phyloP scores from a whole-genome alignment of 192 early-diverging fungal species.

The Dispira parvispora region DNA sequence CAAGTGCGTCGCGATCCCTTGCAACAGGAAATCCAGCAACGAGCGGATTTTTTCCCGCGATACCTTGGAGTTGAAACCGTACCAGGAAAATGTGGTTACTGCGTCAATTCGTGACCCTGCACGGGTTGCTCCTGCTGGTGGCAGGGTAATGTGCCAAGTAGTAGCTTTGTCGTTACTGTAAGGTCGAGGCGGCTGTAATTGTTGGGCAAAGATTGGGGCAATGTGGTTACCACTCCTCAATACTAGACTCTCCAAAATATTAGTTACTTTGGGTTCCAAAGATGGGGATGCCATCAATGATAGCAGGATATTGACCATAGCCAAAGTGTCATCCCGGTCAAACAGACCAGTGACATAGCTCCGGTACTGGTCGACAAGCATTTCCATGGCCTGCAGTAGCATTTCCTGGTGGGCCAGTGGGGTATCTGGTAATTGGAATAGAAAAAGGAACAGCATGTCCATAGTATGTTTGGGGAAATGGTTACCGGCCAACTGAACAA shows the following conservation, averaged over 20 bases:
- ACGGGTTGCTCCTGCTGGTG: neutral
- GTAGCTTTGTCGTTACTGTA: neutral
- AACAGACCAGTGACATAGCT: neutral
- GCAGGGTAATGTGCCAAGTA: neutral
- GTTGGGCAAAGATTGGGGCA: neutral
- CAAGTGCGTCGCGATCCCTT: neutral
- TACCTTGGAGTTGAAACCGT: conserved; percentile 6
- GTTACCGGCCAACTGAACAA: neutral
- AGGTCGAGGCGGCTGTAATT: neutral
- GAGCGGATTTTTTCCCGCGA: conserved; percentile 1
- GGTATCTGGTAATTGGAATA: neutral
- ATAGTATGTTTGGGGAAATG: neutral
- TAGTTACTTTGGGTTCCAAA: conserved; percentile 1
- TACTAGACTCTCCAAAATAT: conserved; percentile 2
- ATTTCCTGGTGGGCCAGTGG: neutral
- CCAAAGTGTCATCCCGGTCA: conserved; percentile 8
- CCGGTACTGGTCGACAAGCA: conserved; percentile 3
- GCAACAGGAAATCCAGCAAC: neutral
- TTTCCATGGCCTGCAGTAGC: conserved; percentile 2
- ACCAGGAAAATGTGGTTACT: conserved; percentile 3
- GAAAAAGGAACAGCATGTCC: conserved; percentile 6
- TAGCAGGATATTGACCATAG: conserved; percentile 4
- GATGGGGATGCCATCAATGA: neutral
- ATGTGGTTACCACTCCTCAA: neutral
- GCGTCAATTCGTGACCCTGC: neutral